These are phyloP conservation scores for Thraustochytrium sp. DNA, from an alignment of 352 stramenopile species.

Conservation along the genomic window DNA sequence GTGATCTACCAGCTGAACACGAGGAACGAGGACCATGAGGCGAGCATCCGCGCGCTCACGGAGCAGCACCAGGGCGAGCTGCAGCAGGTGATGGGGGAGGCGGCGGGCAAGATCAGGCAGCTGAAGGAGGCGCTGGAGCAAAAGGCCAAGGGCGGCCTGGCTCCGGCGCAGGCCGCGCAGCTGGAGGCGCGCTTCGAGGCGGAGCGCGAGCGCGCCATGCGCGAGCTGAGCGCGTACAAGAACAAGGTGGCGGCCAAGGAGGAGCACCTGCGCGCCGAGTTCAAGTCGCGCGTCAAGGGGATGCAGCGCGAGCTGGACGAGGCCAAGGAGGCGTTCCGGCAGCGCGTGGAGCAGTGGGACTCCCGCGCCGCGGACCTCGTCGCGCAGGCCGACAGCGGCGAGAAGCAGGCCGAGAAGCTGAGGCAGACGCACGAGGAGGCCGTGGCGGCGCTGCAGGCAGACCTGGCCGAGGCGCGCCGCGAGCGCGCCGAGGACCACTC, in stretches of 20 bases:
- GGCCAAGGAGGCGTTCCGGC: slow-evolving; percentile 47
- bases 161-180: slow-evolving; percentile 53
- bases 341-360: slow-evolving; percentile 47
- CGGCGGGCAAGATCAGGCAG: slow-evolving; percentile 53
- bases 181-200: slow-evolving; percentile 48
- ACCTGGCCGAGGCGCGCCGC: slow-evolving; percentile 10
- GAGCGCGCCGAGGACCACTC: slow-evolving; percentile 22
- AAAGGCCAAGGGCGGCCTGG: slow-evolving; percentile 28
- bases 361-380: not conserved
- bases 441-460: not conserved
- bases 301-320: slow-evolving; percentile 40
- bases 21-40: slow-evolving; percentile 78
- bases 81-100: slow-evolving; percentile 56
- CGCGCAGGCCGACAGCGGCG: not conserved
- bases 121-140: slow-evolving; percentile 54
- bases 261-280: slow-evolving; percentile 38
- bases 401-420: slow-evolving; percentile 13
- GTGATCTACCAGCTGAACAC: slow-evolving; percentile 89
- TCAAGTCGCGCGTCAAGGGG: slow-evolving; percentile 41
- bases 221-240: slow-evolving; percentile 41
- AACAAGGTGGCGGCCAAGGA: slow-evolving; percentile 42
- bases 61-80: slow-evolving; percentile 51
- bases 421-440: slow-evolving; percentile 48
- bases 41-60: slow-evolving; percentile 58
- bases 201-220: slow-evolving; percentile 49